Evolutionary conservation across 1,284 basidiomycete genomes (phyloP), one percentile per base, ranked within the genome.

Genomic region (Lentinula novae-zelandiae): DNA sequence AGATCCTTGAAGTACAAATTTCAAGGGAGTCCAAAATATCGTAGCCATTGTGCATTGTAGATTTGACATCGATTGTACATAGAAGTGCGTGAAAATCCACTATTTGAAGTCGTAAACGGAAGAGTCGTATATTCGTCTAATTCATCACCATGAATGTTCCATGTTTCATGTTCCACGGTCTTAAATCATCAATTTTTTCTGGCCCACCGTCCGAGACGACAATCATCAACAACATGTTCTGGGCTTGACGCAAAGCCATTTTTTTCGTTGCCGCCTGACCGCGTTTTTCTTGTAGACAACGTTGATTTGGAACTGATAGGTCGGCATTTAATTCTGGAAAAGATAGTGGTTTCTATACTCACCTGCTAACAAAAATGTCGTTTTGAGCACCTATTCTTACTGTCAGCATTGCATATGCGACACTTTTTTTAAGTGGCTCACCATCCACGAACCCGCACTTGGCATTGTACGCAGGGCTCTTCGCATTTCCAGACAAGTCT

Each of bases 361-460:
- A 17, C 42, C 42, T 44, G 15, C 20, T 36, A 27, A 54, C 40
- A 22, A 62, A 62, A n/a, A 62, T 62, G 48, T 62, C 62, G 17
- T 36, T 62, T 20, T 62, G 62, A 15, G 62, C 58, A 53, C 62
- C 62, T 62, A n/a, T 13, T 10, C 20, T 3, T 20, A 12, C 0
- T 12, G 44, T 57, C n/a, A 48, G 7, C 13, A 8, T 9, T 20
- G 8, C 6, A 5, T 20, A 10, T 34, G 22, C 22, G 13, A 31
- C 9, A 20, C 17, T 13, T n/a, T 5, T 7, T 50, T 7, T 34
- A 0, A 15, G 12, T 15, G 6, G n/a, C 51, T 1, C 31, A 53
- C 79, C 79, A 63, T 78, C 72, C 4, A 64, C 8, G 60, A 78
- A 82, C 3, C 80, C 79, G 34, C 72, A 69, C 63, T 78, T 80